These are phyloP conservation scores for Penicillium desertorum DNA, from an alignment of 495 filamentous ascomycete species.

Conservation along the genomic window DNA sequence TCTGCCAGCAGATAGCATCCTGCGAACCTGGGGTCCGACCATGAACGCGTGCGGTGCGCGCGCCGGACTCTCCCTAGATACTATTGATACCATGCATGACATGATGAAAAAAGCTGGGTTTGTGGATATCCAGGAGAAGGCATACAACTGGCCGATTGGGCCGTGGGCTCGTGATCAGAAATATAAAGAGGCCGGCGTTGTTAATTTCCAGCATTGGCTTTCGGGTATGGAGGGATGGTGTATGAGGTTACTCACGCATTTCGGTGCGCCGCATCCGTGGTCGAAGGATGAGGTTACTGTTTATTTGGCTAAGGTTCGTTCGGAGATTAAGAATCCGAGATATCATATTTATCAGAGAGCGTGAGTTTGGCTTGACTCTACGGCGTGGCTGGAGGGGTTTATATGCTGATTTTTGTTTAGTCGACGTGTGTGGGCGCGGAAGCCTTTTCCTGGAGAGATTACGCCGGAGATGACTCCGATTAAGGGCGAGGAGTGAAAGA, in stretches of 20 bases:
- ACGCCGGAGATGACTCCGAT: background rate
- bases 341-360: slow-evolving; percentile 14
- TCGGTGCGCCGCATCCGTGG: slow-evolving; percentile 14
- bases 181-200: slow-evolving; percentile 16
- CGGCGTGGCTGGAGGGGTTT: background rate
- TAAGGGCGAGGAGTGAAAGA: background rate
- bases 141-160: slow-evolving; percentile 19
- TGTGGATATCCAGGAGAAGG: slow-evolving; percentile 21
- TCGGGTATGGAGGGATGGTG: slow-evolving; percentile 23
- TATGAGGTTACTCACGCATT: slow-evolving; percentile 13
- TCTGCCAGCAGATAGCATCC: slow-evolving; percentile 26
- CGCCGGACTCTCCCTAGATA: slow-evolving; percentile 5
- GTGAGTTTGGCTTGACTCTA: background rate
- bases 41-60: slow-evolving; percentile 10
- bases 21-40: slow-evolving; percentile 19
- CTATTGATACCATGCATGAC: slow-evolving; percentile 13
- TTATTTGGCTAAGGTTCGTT: slow-evolving; percentile 14
- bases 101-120: slow-evolving; percentile 35
- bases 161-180: slow-evolving; percentile 20
- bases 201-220: slow-evolving; percentile 17
- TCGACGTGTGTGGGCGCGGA: background rate
- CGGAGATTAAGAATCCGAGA: slow-evolving; percentile 11
- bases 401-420: background rate
- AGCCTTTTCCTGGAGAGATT: background rate
- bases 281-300: slow-evolving; percentile 15